Evolutionary conservation across 192 early-diverging fungal species (phyloP), one percentile per base, ranked within the genome.

Genomic region (Gonapodya prolifera): DNA sequence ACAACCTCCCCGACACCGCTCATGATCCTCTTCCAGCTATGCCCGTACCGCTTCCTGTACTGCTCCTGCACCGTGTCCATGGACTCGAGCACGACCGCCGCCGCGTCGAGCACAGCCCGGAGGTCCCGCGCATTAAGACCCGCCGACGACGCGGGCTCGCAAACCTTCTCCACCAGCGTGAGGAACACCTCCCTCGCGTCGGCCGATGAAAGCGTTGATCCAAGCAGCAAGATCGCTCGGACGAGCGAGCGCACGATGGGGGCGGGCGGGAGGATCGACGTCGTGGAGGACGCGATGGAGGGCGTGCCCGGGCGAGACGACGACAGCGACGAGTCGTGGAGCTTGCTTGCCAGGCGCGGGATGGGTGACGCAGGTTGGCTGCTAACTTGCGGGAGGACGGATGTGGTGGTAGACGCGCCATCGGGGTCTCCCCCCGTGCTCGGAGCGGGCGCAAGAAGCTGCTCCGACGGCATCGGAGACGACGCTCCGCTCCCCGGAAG

Each of bases 141-240:
- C 23, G 45, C 45, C 23, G 23, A 8, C 8, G 23, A 16, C 8
- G 45, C 45, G 8, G 83, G 84, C 17, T 87, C 86, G 1, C 83
- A 78, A n/a, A 87, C 77, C 34, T 80, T 82, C 45, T 87, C 85
- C 35, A 84, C 69, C 2, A 87, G 33, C 1, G 71, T 81, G 2
- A 75, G 35, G 75, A 85, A 87, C 0, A 87, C 45, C 71, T 87
- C 86, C 2, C 85, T 69, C 23, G 85, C 45, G 31, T 87, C 85
- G 34, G 75, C 45, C 34, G 84, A 79, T 2, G 70, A 35, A 2
- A 85, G 77, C 13, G 75, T 69, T 16, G 78, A 69, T 1, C 86
- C 85, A 70, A 87, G 32, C 2, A 69, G 30, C 33, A 87, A 77
- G 32, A 84, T 79, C 69, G 82, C 84, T 34, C 79, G 75, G 18